Base-by-base conservation (phyloP, 106 monocot species). In the Dendrobium nobile region DNA sequence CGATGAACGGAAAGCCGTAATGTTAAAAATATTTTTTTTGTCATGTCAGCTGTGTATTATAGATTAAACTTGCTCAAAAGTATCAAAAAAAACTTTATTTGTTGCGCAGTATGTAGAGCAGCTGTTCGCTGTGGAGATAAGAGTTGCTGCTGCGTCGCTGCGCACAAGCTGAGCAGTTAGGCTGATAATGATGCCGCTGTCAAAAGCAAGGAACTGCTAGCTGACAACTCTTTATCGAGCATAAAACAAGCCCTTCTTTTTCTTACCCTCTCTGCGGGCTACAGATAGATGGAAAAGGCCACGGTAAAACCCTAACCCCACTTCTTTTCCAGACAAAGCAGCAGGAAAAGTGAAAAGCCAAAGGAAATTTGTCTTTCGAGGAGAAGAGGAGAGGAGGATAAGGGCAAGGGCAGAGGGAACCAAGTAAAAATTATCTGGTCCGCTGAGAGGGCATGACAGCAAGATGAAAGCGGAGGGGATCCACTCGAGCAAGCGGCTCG, bases 391-490 rank as follows among this genome's bases (percentile, higher is more conserved):
- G 61, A 22, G 42, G 7, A 20, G 42, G 74, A 74, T 74, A 74
- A 73, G 42, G 5, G 17, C 33, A 37, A 19, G 11, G 19, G 6
- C 22, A 61, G 22, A 61, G 70, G 8, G 67, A 67, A 4, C 26
- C 27, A 45, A 45, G 45, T 45, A 28, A 67, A 28, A 28, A 22
- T 10, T 26, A n/a, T 37, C 37, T 72, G 72, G 72, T 11, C 37
- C 44, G 41, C 18, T 5, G 44, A 44, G 75, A 47, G 75, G 75
- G 75, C 75, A 75, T 75, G 75, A 27, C 6, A 75, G 44, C 75
- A 40, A 4, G 47, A 76, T 76, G 76, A 41, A 76, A 24, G 27
- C 48, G 76, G 76, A 76, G 76, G 76, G 27, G 76, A 76, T 76
- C 48, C 76, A 76, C 47, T 51, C 76, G 22, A 48, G 48, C 76